Conservation (phyloP, 2,329 filamentous ascomycete species). For the Fusarium buharicum region DNA sequence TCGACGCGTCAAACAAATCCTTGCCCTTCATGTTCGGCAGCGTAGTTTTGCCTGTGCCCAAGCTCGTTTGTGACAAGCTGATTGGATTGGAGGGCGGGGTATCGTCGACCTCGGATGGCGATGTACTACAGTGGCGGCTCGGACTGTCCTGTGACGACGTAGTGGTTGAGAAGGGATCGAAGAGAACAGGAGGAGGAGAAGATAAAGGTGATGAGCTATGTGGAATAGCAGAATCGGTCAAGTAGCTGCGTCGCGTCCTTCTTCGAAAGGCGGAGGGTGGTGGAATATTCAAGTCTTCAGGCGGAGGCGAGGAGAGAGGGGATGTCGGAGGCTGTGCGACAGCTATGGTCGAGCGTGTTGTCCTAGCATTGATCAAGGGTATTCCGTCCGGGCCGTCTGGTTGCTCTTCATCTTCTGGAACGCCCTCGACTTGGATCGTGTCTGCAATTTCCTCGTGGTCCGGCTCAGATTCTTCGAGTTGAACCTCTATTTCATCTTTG, state of each 20-base stretch:
- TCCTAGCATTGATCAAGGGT: constrained; percentile 32
- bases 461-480: constrained; percentile 29
- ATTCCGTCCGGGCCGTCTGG: constrained; percentile 5
- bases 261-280: constrained; percentile 43
- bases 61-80: constrained; percentile 52
- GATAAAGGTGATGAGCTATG: constrained; percentile 66
- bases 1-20: constrained; percentile 76
- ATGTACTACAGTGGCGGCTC: constrained; percentile 52
- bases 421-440: constrained; percentile 32
- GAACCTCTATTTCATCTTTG: constrained; percentile 42
- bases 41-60: constrained; percentile 47
- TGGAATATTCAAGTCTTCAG: constrained; percentile 46
- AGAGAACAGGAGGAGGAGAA: constrained; percentile 64
- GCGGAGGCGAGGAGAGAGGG: constrained; percentile 53
- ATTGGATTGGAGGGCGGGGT: constrained; percentile 55
- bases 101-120: constrained; percentile 59
- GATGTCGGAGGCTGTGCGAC: constrained; percentile 46
- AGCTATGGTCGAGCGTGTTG: constrained; percentile 37
- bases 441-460: constrained; percentile 31
- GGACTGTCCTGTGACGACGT: constrained; percentile 53
- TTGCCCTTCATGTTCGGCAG: constrained; percentile 74
- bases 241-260: constrained; percentile 34
- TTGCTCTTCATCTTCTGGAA: constrained; percentile 29
- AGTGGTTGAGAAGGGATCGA: constrained; percentile 60
- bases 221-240: constrained; percentile 39